Percentiles rank a stretch among this genome's conserved stretches.
These are phyloP conservation scores for Talaromyces adpressus DNA, from an alignment of 495 filamentous ascomycete species.

Conservation along the genomic window DNA sequence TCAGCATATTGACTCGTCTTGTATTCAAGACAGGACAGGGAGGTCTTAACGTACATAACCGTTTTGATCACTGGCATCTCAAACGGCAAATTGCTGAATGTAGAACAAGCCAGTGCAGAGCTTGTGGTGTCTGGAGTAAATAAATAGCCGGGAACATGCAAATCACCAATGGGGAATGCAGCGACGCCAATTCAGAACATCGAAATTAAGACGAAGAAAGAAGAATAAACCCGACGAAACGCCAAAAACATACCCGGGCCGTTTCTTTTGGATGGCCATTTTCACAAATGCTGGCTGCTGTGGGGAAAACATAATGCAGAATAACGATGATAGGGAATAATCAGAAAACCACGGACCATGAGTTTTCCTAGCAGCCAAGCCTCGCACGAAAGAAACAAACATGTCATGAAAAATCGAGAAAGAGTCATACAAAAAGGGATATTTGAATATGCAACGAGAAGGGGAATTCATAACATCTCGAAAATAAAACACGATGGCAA, in stretches of 20 bases:
- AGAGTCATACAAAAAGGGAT: constrained; percentile 10
- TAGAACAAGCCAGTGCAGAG: constrained; percentile 22
- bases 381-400: neutral
- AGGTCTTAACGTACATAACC: constrained; percentile 74
- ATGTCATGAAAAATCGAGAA: constrained; percentile 7
- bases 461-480: neutral
- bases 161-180: constrained; percentile 27
- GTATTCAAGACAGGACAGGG: constrained; percentile 44
- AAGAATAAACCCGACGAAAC: constrained; percentile 21
- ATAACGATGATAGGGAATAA: constrained; percentile 7
- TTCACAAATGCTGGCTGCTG: constrained; percentile 28
- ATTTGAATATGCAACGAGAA: constrained; percentile 2
- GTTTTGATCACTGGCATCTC: constrained; percentile 60
- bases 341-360: neutral
- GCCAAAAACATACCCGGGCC: constrained; percentile 29
- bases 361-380: neutral
- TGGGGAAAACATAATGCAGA: constrained; percentile 15
- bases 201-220: constrained; percentile 16
- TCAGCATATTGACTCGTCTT: constrained; percentile 44
- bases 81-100: constrained; percentile 26
- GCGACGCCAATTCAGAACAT: constrained; percentile 24
- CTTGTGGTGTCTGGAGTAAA: constrained; percentile 15
- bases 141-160: constrained; percentile 21
- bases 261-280: constrained; percentile 25
- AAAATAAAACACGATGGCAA: constrained; percentile 8